A percentile compares a stretch with the other conserved stretches of the same genome.
phyloP scores from a whole-genome alignment of 495 filamentous ascomycete species.

The Friedmanniomyces endolithicus region DNA sequence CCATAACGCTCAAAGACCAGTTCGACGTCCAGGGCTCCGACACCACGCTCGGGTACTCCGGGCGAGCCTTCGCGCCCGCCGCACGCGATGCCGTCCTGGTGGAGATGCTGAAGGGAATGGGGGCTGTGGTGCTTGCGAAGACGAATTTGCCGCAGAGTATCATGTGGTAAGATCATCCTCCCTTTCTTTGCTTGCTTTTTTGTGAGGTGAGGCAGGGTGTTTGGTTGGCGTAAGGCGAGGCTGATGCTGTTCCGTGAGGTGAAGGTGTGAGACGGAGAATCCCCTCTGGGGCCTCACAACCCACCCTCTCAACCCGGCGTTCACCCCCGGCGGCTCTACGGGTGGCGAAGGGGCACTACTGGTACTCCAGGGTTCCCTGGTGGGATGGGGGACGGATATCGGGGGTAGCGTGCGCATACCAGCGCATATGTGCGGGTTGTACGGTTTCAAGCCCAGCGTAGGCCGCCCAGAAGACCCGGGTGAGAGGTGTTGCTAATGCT shows the following conservation, averaged over 20 bases:
- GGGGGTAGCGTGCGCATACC: slow-evolving; percentile 24
- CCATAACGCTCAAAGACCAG: slow-evolving; percentile 31
- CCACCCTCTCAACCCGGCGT: slow-evolving; percentile 48
- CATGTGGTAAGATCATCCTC: slow-evolving; percentile 23
- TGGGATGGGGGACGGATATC: slow-evolving; percentile 27
- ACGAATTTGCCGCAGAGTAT: slow-evolving; percentile 45
- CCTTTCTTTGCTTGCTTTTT: too few species aligned
- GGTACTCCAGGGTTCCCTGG: slow-evolving; percentile 32
- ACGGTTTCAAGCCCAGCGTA: slow-evolving; percentile 22
- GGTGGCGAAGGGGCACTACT: slow-evolving; percentile 46
- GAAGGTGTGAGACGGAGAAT: slow-evolving; percentile 31
- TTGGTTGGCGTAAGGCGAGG: too few species aligned
- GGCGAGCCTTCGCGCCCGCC: slow-evolving; percentile 14
- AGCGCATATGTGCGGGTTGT: slow-evolving; percentile 21
- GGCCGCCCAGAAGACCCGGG: not conserved
- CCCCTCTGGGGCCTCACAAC: slow-evolving; percentile 52
- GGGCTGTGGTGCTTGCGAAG: slow-evolving; percentile 40
- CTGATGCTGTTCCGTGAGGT: not conserved
- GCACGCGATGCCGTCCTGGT: slow-evolving; percentile 13
- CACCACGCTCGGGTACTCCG: slow-evolving; percentile 13
- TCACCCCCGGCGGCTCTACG: slow-evolving; percentile 51
- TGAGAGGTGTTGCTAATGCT: not conserved
- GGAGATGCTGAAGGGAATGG: slow-evolving; percentile 30
- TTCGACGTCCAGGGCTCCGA: slow-evolving; percentile 21
- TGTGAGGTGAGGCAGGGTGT: too few species aligned